These are phyloP conservation scores for Phytophthora niederhauseri DNA, from an alignment of 352 stramenopile species.

Conservation along the genomic window DNA sequence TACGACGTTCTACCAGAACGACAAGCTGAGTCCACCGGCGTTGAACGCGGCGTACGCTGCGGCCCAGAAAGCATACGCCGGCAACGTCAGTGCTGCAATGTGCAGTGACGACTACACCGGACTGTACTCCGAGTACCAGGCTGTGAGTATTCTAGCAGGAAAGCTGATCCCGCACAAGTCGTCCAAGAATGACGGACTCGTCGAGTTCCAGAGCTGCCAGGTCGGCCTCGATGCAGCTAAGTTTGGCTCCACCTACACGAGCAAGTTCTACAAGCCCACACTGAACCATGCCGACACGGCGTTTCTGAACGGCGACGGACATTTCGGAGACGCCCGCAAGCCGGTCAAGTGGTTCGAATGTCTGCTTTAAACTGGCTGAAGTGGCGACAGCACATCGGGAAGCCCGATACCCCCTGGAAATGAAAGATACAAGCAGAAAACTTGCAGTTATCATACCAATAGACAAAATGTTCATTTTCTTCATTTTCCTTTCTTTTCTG, in stretches of 20 bases:
- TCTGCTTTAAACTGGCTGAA: neutral
- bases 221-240: constrained; percentile 16
- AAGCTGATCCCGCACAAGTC: constrained; percentile 21
- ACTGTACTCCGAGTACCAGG: constrained; percentile 33
- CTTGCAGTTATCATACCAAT: too few species aligned
- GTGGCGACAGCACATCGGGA: neutral
- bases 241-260: constrained; percentile 33
- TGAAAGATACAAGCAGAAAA: neutral
- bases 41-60: constrained; percentile 27
- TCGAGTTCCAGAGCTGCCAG: constrained; percentile 5
- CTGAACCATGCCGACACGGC: constrained; percentile 46
- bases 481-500: too few species aligned
- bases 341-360: constrained; percentile 7
- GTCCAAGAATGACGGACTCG: constrained; percentile 26
- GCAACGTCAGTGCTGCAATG: constrained; percentile 35
- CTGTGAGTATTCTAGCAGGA: constrained; percentile 16
- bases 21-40: constrained; percentile 8
- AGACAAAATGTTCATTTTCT: too few species aligned
- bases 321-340: constrained; percentile 30
- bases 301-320: constrained; percentile 38
- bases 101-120: constrained; percentile 38
- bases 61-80: constrained; percentile 23
- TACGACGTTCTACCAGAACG: constrained; percentile 32
- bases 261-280: constrained; percentile 31
- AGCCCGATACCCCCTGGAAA: neutral